Evolutionary conservation across 2,329 filamentous ascomycete genomes (phyloP).

Genomic region (Cryphonectria naterciae): DNA sequence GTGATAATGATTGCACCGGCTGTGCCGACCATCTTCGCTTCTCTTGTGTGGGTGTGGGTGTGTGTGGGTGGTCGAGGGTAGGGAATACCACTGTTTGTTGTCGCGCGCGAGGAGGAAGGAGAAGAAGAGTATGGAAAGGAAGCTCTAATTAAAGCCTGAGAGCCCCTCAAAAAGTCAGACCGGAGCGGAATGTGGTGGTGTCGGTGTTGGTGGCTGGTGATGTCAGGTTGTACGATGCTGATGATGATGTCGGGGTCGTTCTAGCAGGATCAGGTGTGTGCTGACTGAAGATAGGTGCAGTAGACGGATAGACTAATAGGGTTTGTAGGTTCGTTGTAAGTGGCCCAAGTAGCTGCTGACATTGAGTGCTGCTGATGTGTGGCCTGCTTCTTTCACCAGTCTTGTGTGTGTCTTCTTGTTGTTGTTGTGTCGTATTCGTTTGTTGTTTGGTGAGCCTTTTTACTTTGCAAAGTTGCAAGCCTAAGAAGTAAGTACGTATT

Average conservation of each 20-base stretch:
- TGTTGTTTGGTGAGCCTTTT: slow-evolving; percentile 5
- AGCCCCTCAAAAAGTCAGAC: neutral
- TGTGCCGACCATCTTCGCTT: slow-evolving; percentile 56
- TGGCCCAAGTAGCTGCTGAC: slow-evolving; percentile 2
- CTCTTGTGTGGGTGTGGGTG: slow-evolving; percentile 4
- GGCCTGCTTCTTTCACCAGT: neutral
- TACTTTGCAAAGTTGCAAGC: neutral
- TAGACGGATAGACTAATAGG: neutral
- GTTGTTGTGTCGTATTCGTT: neutral
- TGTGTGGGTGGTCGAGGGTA: neutral
- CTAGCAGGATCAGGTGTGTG: neutral
- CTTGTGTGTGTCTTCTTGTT: too few relatives aligned
- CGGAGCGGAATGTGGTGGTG: neutral
- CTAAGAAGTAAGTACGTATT: neutral
- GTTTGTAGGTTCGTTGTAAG: neutral
- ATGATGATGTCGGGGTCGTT: slow-evolving; percentile 1
- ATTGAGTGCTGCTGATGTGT: slow-evolving; percentile 12
- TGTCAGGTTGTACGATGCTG: slow-evolving; percentile 10
- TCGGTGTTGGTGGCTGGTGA: neutral
- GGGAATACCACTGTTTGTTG: neutral
- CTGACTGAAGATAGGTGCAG: neutral
- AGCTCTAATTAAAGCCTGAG: neutral
- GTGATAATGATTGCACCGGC: slow-evolving; percentile 74
- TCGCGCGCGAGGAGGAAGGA: neutral
- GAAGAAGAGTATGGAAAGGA: neutral